Conservation (phyloP, 1,284 basidiomycete species). For the Violaceomyces palustris region DNA sequence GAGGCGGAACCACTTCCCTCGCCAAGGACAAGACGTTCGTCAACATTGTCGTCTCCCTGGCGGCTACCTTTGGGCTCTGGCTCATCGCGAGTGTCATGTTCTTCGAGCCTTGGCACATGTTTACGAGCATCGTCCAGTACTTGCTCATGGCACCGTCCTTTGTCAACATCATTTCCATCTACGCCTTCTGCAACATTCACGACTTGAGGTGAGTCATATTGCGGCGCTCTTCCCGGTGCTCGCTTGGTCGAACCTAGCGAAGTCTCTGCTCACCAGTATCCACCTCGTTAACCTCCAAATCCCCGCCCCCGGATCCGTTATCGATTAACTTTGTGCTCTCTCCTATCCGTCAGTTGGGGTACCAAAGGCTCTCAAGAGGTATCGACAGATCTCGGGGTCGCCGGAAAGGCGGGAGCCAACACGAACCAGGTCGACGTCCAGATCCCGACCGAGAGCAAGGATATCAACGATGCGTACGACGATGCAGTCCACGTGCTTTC, state of each 20-base stretch:
- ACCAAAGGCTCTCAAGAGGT: conserved; percentile 49
- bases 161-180: conserved; percentile 51
- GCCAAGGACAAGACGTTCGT: conserved; percentile 40
- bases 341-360: conserved; percentile 48
- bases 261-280: too few relatives aligned
- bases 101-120: conserved; percentile 50
- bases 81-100: conserved; percentile 45
- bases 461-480: conserved; percentile 49
- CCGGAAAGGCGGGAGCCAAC: conserved; percentile 15
- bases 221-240: too few relatives aligned
- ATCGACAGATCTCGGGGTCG: conserved; percentile 44
- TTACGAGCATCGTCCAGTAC: conserved; percentile 49
- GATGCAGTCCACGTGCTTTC: conserved; percentile 48
- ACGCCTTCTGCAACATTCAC: conserved; percentile 51
- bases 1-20: conserved; percentile 18
- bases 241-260: too few relatives aligned
- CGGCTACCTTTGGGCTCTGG: conserved; percentile 50
- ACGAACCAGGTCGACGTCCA: conserved; percentile 43
- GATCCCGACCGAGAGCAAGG: conserved; percentile 46
- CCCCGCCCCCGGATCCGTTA: too few relatives aligned
- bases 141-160: conserved; percentile 48
- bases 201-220: too few relatives aligned
- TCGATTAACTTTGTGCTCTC: too few relatives aligned
- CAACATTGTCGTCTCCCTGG: conserved; percentile 48
- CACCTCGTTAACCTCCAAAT: too few relatives aligned